Evolutionary conservation across 306 rosid species (phyloP), one percentile per base, ranked within the genome.

Genomic region (Cyamopsis tetragonoloba): DNA sequence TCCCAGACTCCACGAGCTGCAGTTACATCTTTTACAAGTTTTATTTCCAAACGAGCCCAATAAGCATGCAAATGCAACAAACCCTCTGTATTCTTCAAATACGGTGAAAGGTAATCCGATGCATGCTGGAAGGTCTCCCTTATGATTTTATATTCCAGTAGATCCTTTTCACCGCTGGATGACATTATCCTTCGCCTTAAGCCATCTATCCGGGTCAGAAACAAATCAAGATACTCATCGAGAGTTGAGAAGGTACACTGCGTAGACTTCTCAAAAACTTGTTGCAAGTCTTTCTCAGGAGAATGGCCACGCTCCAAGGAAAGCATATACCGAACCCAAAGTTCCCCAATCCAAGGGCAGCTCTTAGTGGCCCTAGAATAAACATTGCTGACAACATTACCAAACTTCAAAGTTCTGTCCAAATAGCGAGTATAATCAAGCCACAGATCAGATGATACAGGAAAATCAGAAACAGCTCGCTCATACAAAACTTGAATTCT

Each of bases 1-100:
- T 92, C 97, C 96, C 96, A 89, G 59, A 87, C 93, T 80, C 91
- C 93, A 73, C 97, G 89, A 61, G 98, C 96, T 49, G 85, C 89
- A 68, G 46, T 71, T 70, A 81, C 22, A 79, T 89, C 91, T 30
- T 86, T 83, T 35, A 81, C 93, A 39, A 84, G 61, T 51, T 61
- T 82, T 63, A 76, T 55, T 86, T 92, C 98, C 37, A 92, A 79
- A 73, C 50, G 89, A 41, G 97, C 98, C 98, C 98, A 92, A 78
- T 92, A 92, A 61, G 87, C 82, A 83, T 89, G 81, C 42, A 92
- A 77, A 20, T 31, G 91, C 73, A 89, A 62, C 74, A 89, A 78
- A 66, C 71, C 80, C 71, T 86, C 86, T 2, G 88, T 84, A 73
- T 88, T 88, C 95, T 88, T 88, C 83, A 89, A 55, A 74, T 83